These are phyloP conservation scores for Cryphonectria parasitica DNA, from an alignment of 2,329 filamentous ascomycete genomes.

Conservation along the genomic window DNA sequence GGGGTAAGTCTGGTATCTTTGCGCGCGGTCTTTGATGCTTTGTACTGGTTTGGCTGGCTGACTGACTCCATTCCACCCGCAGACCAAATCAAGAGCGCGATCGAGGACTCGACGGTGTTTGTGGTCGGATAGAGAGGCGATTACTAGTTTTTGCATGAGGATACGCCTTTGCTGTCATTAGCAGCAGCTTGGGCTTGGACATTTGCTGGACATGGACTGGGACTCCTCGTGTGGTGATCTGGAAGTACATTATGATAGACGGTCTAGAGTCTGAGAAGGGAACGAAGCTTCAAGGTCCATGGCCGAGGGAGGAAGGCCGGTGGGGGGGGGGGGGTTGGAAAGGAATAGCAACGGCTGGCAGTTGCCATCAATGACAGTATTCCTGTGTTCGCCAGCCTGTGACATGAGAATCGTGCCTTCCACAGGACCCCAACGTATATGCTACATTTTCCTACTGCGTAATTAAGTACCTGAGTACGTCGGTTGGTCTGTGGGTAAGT, in stretches of 20 bases:
- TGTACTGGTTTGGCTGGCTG: neutral
- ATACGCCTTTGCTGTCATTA: neutral
- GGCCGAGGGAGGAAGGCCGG: too few species aligned
- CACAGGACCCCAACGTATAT: neutral
- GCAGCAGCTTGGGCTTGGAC: neutral
- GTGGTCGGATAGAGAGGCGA: neutral
- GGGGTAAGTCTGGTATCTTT: slow-evolving; percentile 39
- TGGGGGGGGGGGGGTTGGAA: too few species aligned
- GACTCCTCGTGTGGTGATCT: neutral
- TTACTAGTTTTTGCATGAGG: neutral
- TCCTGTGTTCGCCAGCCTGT: neutral
- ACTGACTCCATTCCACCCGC: neutral
- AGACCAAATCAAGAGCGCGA: slow-evolving; percentile 36
- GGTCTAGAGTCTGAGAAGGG: neutral
- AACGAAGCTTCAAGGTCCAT: neutral
- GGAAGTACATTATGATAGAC: neutral
- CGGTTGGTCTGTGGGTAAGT: neutral
- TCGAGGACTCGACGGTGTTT: slow-evolving; percentile 33
- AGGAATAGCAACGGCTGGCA: neutral
- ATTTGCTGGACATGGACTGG: neutral
- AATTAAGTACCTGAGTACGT: neutral
- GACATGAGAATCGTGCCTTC: neutral
- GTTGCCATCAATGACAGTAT: neutral
- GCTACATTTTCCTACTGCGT: neutral
- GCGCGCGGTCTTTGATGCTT: slow-evolving; percentile 14